phyloP scores from a whole-genome alignment of 2,329 filamentous ascomycete genomes.

The Alternaria sp. region DNA sequence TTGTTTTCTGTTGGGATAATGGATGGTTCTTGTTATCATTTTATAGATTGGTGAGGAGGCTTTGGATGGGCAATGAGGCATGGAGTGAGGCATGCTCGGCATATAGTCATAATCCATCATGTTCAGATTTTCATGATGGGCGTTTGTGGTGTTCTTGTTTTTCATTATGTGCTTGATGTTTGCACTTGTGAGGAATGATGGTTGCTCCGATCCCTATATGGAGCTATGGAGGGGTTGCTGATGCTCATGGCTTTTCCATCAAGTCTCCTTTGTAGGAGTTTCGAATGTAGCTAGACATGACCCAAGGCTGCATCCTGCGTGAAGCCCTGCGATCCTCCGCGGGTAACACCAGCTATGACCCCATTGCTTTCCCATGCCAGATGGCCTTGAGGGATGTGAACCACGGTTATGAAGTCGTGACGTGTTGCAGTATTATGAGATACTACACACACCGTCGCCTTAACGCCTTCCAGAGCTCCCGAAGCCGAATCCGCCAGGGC shows the following conservation, averaged over 20 bases:
- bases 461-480: constrained; percentile 36
- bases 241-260: not conserved
- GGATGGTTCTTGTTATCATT: constrained; percentile 1
- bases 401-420: not conserved
- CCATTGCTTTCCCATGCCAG: not conserved
- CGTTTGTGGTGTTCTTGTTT: not conserved
- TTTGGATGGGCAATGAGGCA: constrained; percentile 6
- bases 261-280: not conserved
- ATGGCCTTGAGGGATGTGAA: not conserved
- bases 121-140: not conserved
- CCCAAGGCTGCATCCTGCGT: not conserved
- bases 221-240: not conserved
- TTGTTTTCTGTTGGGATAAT: not conserved
- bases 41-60: constrained; percentile 6
- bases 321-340: not conserved
- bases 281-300: not conserved
- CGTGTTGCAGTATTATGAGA: not conserved
- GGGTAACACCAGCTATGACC: too few species aligned
- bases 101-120: constrained; percentile 14
- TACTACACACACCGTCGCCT: constrained; percentile 15
- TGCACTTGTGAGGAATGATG: not conserved
- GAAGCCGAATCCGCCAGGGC: constrained; percentile 33
- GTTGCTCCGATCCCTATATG: not conserved
- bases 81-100: constrained; percentile 1
- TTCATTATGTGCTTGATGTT: not conserved